Evolutionary conservation across 352 stramenopile genomes (phyloP), one percentile per base, ranked within the genome.

Genomic region (Pythium utonaiense): DNA sequence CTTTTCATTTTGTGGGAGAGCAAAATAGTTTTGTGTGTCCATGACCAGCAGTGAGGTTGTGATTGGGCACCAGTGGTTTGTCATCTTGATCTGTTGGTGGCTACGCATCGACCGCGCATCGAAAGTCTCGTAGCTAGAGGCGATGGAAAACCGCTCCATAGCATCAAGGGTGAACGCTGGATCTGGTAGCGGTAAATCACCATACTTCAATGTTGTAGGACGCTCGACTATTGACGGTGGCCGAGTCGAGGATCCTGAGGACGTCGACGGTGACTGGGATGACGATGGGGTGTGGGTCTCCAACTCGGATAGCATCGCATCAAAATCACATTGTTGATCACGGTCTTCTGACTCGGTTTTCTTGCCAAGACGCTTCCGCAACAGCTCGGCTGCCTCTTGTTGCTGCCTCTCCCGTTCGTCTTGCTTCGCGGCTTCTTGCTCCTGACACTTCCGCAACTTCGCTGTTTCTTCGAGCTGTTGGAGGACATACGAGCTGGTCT

Each of bases 1-100:
- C 24, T 57, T 56, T 9, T 69, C 62, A 42, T 73, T 68, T 14
- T 82, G 55, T 17, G 57, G 53, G 9, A 78, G 62, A 4, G 62
- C 66, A 49, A 88, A 91, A 55, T 87, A 88, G 57, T 91, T 87
- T 60, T 91, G 79, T 6, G 87, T 57, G 53, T 91, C 81, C 52
- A 91, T 21, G 24, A 91, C 66, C 19, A 91, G 63, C 24, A 91
- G 59, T 6, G 75, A 70, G 0, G 81, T 88, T 22, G 78, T 88
- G 76, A 86, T 83, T 2, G 74, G 76, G 21, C 78, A 86, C 76
- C 77, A 83, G 44, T 78, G 75, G 45, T 74, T 58, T 8, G 36
- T 44, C 57, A 69, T 68, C 30, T 59, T 33, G 10, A 50, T n/a
- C 12, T 31, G 49, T 24, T 31, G 6, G 45, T 60, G 22, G 1